phyloP scores from a whole-genome alignment of 1,284 basidiomycete genomes.

The Ceratobasidium sp. region DNA sequence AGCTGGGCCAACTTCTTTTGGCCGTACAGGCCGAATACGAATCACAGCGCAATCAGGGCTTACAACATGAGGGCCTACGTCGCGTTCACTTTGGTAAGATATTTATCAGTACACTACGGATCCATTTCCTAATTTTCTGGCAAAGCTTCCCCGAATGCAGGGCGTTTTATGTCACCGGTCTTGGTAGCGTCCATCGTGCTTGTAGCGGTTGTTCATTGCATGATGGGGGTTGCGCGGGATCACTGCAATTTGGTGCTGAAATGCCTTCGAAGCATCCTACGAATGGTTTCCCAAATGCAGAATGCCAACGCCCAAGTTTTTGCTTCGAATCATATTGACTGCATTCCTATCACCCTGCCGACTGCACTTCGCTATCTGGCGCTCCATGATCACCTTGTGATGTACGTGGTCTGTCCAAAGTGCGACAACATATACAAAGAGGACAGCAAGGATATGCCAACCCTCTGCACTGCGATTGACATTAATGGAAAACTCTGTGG shows the following conservation, averaged over 20 bases:
- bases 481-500: background rate
- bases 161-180: no score
- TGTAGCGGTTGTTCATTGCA: background rate
- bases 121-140: no score
- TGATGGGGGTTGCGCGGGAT: constrained; percentile 1
- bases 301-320: background rate
- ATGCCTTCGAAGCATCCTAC: background rate
- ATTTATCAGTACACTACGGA: no score
- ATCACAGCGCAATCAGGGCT: background rate
- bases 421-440: background rate
- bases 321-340: background rate
- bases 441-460: no score
- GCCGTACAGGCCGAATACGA: background rate
- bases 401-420: background rate
- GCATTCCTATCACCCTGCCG: background rate
- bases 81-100: constrained; percentile 4
- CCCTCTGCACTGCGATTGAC: background rate
- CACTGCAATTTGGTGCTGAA: background rate
- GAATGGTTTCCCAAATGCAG: background rate
- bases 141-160: no score
- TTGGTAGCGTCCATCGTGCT: background rate
- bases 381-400: background rate
- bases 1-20: background rate
- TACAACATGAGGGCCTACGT: background rate
- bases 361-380: background rate